These are phyloP conservation scores for Ganoderma lingzhi DNA, from an alignment of 1,284 basidiomycete genomes.

Conservation along the genomic window DNA sequence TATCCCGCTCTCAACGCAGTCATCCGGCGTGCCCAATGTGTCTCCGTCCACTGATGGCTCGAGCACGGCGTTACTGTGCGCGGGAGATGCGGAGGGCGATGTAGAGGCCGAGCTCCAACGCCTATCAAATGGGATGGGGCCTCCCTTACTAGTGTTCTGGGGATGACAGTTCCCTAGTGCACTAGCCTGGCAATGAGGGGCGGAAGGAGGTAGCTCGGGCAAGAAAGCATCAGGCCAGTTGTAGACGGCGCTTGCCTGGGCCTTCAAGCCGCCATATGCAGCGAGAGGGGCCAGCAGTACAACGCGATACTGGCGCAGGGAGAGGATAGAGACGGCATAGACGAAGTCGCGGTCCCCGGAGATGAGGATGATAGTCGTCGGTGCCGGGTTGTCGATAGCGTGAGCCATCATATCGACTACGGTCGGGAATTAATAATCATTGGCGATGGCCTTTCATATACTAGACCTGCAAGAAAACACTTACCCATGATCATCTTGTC, in stretches of 20 bases:
- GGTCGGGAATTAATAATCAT: background rate
- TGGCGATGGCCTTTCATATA: background rate
- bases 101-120: background rate
- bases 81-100: background rate
- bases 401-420: constrained; percentile 66
- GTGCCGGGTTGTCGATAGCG: constrained; percentile 59
- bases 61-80: background rate
- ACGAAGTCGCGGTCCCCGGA: constrained; percentile 66
- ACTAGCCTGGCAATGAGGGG: background rate
- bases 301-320: constrained; percentile 55
- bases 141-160: background rate
- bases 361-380: constrained; percentile 60
- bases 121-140: background rate
- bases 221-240: constrained; percentile 58
- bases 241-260: constrained; percentile 58
- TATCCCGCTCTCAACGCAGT: background rate
- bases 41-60: background rate
- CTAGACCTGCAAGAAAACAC: constrained; percentile 6
- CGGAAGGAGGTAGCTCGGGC: constrained; percentile 7
- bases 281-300: constrained; percentile 44
- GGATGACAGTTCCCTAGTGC: background rate
- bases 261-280: constrained; percentile 50
- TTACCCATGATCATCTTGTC: constrained; percentile 51
- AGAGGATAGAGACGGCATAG: constrained; percentile 59
- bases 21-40: constrained; percentile 1